Evolutionary conservation across 2,329 filamentous ascomycete genomes (phyloP), one percentile per base, ranked within the genome.

Genomic region (Diplodia seriata): DNA sequence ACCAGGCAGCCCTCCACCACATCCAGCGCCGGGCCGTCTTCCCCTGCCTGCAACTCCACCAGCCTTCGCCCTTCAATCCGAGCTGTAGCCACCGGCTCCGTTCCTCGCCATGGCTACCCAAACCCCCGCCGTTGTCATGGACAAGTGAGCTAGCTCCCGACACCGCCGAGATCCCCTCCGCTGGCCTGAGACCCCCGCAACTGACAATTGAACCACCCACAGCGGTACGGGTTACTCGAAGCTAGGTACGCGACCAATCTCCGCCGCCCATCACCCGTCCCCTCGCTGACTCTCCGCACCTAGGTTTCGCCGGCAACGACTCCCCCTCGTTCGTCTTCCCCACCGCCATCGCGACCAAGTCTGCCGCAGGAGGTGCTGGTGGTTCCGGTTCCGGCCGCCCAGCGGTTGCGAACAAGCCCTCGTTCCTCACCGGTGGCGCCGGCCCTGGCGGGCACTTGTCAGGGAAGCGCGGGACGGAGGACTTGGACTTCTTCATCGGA

Each of bases 71-170:
- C 72, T 71, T 36, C 59, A 51, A 38, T 26, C 66, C 23, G 56
- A 55, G 55, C 43, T 57, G 49, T 62, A 56, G 54, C 56, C 66
- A 7, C 26, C 49, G 26, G 56, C 66, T 26, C 18, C 71, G 71
- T 71, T 73, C 71, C 71, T 73, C 75, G 85, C 79, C 76, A 99
- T 99, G 95, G 94, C 95, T 79, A 91, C 91, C 85, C 94, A 98
- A 89, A 98, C 95, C 80, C 95, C 95, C 77, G 95, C 95, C 92
- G 95, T 99, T 97, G 95, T 99, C 93, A 99, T 99, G 94, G 95
- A 99, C 95, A 99, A 99, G 95, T 97, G 59, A 59, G 57, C 57
- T 56, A 57, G 62, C 62, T 65, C 62, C 62, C 62, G 62, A 63
- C 59, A 63, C 66, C 49, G 54, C 66, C 66, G 66, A 67, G 66